Evolutionary conservation across 176 grass and related monocot species (phyloP), one percentile per base, ranked within the genome.

Genomic region (Zoysia japonica): DNA sequence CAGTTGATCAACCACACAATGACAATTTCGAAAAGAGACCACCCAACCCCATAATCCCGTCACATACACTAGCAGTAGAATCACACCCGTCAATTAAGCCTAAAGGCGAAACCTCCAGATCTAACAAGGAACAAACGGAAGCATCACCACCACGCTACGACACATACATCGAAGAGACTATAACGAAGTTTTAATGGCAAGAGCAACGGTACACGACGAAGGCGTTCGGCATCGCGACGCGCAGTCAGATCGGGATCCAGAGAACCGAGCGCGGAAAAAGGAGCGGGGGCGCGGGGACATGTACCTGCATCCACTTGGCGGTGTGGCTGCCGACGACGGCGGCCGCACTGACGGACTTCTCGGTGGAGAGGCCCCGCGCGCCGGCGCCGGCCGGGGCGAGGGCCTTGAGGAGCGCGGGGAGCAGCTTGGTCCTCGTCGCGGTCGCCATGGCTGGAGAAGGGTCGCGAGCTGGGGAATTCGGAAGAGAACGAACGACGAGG

Each of bases 301-400:
- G 68, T 75, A 95, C 96, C 96, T 95, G 96, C 96, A 95, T 95
- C 96, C 96, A 99, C 79, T 95, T 99, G 72, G 92, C 88, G 47
- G 92, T 99, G 84, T 99, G 96, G 20, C 84, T 81, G 68, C 90
- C 71, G 53, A 99, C 74, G 47, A 93, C 77, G 11, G 90, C 77
- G 56, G 72, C 76, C 68, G 88, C 68, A 11, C 76, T 49, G 10
- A 94, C 78, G 13, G 88, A 78, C 78, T 85, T 94, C 81, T 88
- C 81, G 0, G 85, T 91, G 45, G 86, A 65, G 35, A 92, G 78
- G 38, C 71, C 56, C 14, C 87, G 71, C 36, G 57, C 77, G 44
- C 68, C 69, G 50, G 76, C 8, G 16, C 28, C 28, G 28, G 28
- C 28, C 28, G 46, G 69, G 49, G 78, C 20, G 68, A 99, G 84